Conservation (phyloP, 2,329 filamentous ascomycete genomes). For the Pezicula carpinea region DNA sequence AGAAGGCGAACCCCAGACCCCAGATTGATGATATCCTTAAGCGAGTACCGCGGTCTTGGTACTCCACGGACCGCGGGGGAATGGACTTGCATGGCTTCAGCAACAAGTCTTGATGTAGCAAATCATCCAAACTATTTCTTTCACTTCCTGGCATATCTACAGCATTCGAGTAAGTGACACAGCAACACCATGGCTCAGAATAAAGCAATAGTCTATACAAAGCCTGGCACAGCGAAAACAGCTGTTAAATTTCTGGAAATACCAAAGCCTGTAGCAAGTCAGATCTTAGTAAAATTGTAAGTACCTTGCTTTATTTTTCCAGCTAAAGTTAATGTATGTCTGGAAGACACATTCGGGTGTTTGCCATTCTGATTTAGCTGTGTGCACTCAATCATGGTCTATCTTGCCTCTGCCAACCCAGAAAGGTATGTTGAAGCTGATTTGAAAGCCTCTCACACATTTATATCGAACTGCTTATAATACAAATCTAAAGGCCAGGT, state of each 20-base stretch:
- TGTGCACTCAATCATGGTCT: conserved; percentile 5
- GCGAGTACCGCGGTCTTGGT: too few species aligned
- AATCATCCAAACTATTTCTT: too few species aligned
- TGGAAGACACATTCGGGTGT: conserved; percentile 9
- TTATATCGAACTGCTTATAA: neutral
- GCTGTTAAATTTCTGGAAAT: neutral
- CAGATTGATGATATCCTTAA: too few species aligned
- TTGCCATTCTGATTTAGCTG: conserved; percentile 11
- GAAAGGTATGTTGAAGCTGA: neutral
- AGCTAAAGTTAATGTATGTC: neutral
- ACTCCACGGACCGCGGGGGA: too few species aligned
- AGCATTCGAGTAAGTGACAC: too few species aligned
- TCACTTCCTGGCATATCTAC: too few species aligned
- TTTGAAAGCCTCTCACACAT: too few species aligned
- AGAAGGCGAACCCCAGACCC: too few species aligned
- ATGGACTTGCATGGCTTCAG: too few species aligned
- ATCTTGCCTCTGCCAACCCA: conserved; percentile 3
- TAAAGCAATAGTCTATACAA: neutral
- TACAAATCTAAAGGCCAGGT: conserved; percentile 42
- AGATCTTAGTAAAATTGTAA: conserved; percentile 10
- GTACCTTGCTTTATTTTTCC: neutral
- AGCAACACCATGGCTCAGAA: neutral
- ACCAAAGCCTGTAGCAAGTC: conserved; percentile 3
- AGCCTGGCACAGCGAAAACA: neutral
- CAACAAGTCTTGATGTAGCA: too few species aligned